Conservation (phyloP, 2,329 filamentous ascomycete genomes). For the Aspergillus calidoustus region DNA sequence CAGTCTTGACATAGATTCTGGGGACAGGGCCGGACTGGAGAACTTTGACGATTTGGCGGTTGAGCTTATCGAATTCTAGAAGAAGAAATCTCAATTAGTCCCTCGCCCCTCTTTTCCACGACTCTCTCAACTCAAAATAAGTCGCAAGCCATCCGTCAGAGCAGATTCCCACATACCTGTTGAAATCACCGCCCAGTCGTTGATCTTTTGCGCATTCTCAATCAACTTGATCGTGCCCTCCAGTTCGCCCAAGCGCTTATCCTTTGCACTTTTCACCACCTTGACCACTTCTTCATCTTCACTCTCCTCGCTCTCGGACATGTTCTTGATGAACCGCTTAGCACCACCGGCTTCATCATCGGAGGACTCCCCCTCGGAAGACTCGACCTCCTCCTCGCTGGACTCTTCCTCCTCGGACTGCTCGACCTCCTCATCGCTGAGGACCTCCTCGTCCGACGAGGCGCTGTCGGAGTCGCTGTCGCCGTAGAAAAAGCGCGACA, state of each 20-base stretch:
- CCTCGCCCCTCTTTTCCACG: constrained; percentile 6
- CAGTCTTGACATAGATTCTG: constrained; percentile 88
- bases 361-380: constrained; percentile 41
- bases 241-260: constrained; percentile 94
- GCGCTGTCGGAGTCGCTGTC: constrained; percentile 97
- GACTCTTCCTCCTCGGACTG: constrained; percentile 60
- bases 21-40: constrained; percentile 77
- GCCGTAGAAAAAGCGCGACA: constrained; percentile 98
- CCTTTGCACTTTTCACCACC: constrained; percentile 95
- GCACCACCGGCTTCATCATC: constrained; percentile 65
- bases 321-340: constrained; percentile 80
- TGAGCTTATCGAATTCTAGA: constrained; percentile 91
- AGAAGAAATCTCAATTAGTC: constrained; percentile 16
- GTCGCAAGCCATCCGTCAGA: background rate
- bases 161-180: constrained; percentile 64
- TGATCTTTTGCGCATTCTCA: constrained; percentile 96
- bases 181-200: constrained; percentile 93
- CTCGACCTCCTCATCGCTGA: constrained; percentile 74
- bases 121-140: background rate
- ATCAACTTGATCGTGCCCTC: constrained; percentile 88
- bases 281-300: constrained; percentile 85
- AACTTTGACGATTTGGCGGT: constrained; percentile 81
- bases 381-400: constrained; percentile 60
- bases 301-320: constrained; percentile 75
- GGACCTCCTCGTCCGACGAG: constrained; percentile 91